Evolutionary conservation across 1,139 yeast genomes (phyloP).

Genomic region (Saccharomyces pastorianus): DNA sequence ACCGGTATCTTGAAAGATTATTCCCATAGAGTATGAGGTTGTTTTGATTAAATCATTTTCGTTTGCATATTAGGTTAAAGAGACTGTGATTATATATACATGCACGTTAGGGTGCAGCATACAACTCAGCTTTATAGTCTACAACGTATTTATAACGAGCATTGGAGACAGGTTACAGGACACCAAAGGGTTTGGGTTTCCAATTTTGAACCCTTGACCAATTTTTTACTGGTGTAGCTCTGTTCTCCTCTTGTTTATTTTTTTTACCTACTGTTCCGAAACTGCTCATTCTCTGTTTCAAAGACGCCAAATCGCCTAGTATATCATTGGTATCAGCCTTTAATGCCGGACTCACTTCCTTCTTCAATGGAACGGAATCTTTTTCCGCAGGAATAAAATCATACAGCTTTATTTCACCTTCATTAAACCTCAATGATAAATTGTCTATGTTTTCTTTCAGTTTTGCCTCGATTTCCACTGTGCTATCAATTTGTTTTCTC

Average conservation of each 20-base stretch:
- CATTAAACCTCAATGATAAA: slow-evolving; percentile 9
- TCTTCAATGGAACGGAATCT: slow-evolving; percentile 3
- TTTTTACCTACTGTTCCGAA: not conserved
- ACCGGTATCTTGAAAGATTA: slow-evolving; percentile 90
- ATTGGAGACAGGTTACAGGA: slow-evolving; percentile 10
- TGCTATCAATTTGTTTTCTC: slow-evolving; percentile 10
- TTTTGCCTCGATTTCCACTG: slow-evolving; percentile 33
- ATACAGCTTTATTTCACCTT: slow-evolving; percentile 7
- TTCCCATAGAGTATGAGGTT: slow-evolving; percentile 27
- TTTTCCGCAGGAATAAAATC: slow-evolving; percentile 6
- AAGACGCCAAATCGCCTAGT: slow-evolving; percentile 24
- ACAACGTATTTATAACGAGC: not conserved
- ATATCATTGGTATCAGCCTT: slow-evolving; percentile 27
- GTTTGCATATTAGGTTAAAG: not conserved
- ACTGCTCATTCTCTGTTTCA: slow-evolving; percentile 25
- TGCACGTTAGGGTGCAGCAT: not conserved
- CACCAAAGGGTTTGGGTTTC: slow-evolving; percentile 44
- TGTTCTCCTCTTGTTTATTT: slow-evolving; percentile 1
- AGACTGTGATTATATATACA: not conserved
- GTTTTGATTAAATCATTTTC: not conserved
- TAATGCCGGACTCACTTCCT: slow-evolving; percentile 24
- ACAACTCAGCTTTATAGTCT: not conserved
- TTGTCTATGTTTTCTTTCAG: slow-evolving; percentile 14
- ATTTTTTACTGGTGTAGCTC: not conserved
- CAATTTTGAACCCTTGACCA: slow-evolving; percentile 33